These are phyloP conservation scores for Termitomyces sp. DNA, from an alignment of 768 basidiomycete genomes.

Conservation along the genomic window DNA sequence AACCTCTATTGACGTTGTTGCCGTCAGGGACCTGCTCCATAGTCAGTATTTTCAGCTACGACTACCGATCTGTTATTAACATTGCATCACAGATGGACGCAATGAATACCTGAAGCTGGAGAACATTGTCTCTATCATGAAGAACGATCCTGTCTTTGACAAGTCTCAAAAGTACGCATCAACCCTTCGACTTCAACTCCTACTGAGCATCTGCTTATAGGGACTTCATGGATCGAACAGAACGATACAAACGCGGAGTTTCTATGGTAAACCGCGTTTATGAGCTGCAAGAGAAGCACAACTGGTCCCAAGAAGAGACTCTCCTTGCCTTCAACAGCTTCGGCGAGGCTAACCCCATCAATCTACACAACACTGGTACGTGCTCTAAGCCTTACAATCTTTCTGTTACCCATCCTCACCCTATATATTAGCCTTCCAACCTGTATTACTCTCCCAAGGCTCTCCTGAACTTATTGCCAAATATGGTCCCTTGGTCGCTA, in stretches of 20 bases:
- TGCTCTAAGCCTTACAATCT: not conserved
- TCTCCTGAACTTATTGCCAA: slow-evolving; percentile 46
- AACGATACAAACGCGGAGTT: slow-evolving; percentile 51
- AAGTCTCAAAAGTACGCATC: not conserved
- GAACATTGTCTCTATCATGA: slow-evolving; percentile 39
- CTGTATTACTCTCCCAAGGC: slow-evolving; percentile 60
- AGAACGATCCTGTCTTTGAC: slow-evolving; percentile 38
- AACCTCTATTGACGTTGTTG: slow-evolving; percentile 36
- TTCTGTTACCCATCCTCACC: slow-evolving; percentile 10
- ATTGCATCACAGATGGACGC: slow-evolving; percentile 34
- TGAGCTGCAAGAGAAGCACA: slow-evolving; percentile 50
- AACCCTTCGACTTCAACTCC: not conserved
- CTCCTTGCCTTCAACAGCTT: slow-evolving; percentile 39
- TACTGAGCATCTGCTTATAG: slow-evolving; percentile 23
- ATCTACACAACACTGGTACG: slow-evolving; percentile 32
- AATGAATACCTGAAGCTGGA: slow-evolving; percentile 44
- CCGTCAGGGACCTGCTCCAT: slow-evolving; percentile 45
- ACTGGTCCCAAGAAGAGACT: slow-evolving; percentile 48
- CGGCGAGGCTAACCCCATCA: slow-evolving; percentile 50
- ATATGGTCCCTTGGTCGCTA: slow-evolving; percentile 43
- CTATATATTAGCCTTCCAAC: slow-evolving; percentile 49
- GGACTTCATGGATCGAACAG: slow-evolving; percentile 51
- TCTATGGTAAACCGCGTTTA: slow-evolving; percentile 49
- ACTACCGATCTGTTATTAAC: not conserved
- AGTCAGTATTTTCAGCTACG: slow-evolving; percentile 27